phyloP scores from a whole-genome alignment of 768 basidiomycete species.

The Sporobolomyces phaffii region DNA sequence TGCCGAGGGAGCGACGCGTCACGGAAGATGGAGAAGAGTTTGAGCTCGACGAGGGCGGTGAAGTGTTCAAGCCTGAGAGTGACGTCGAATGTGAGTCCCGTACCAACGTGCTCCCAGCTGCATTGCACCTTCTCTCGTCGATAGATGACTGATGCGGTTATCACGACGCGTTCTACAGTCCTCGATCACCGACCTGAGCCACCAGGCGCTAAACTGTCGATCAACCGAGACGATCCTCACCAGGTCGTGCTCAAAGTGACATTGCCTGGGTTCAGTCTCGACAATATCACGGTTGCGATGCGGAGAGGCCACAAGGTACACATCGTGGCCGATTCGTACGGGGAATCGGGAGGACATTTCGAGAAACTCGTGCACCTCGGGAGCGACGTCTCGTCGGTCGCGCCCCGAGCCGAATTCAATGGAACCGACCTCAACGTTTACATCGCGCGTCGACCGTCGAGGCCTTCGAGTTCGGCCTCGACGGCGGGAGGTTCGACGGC shows the following conservation, averaged over 20 bases:
- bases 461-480: constrained; percentile 4
- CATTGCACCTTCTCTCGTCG: no score
- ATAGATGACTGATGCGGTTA: background rate
- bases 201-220: constrained; percentile 7
- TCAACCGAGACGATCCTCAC: constrained; percentile 20
- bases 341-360: constrained; percentile 35
- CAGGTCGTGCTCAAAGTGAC: constrained; percentile 28
- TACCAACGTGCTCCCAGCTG: no score
- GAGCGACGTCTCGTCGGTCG: constrained; percentile 9
- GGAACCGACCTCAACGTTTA: constrained; percentile 24
- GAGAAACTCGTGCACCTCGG: constrained; percentile 35
- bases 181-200: constrained; percentile 38
- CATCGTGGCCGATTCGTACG: constrained; percentile 40
- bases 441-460: constrained; percentile 26
- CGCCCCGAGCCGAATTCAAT: constrained; percentile 35
- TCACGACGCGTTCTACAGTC: background rate
- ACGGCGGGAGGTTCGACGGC: background rate
- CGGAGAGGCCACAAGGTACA: constrained; percentile 30
- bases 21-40: constrained; percentile 14
- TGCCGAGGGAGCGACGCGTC: background rate
- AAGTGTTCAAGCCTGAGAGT: constrained; percentile 21
- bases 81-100: constrained; percentile 21
- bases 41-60: constrained; percentile 19
- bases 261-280: constrained; percentile 36
- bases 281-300: constrained; percentile 41